Percentiles rank a stretch among this genome's conserved stretches.
phyloP scores from a whole-genome alignment of 352 stramenopile genomes.

The Pythium aquatile region DNA sequence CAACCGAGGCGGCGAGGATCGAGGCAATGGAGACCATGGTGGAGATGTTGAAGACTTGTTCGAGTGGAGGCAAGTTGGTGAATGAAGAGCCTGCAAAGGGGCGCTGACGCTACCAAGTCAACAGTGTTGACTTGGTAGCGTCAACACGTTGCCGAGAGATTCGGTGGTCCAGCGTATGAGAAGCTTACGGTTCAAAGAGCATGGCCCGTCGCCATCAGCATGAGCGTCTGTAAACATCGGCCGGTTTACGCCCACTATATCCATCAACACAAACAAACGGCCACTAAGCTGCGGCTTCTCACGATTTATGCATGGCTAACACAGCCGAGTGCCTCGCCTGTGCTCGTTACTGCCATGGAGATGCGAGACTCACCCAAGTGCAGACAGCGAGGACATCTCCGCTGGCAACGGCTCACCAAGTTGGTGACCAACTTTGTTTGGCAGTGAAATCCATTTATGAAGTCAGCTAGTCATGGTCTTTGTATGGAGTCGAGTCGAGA shows the following conservation, averaged over 20 bases:
- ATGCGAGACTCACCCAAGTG: too few species aligned
- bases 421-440: too few species aligned
- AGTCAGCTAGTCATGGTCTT: too few species aligned
- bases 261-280: background rate
- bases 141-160: background rate
- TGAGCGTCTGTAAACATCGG: too few species aligned
- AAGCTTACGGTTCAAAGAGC: too few species aligned
- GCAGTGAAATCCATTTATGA: too few species aligned
- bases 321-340: background rate
- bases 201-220: background rate
- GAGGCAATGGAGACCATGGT: constrained; percentile 14
- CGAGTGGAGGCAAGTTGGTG: constrained; percentile 4
- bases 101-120: too few species aligned
- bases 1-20: background rate
- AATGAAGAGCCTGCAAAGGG: background rate
- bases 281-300: background rate
- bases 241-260: background rate
- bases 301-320: background rate
- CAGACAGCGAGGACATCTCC: too few species aligned
- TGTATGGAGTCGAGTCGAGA: too few species aligned
- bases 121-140: too few species aligned
- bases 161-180: background rate
- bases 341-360: background rate
- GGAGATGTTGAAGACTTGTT: background rate
- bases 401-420: too few species aligned